A percentile compares a stretch with the other conserved stretches of the same genome.
Conservation (phyloP, 768 basidiomycete genomes). For the Xerocomellus intermedius region DNA sequence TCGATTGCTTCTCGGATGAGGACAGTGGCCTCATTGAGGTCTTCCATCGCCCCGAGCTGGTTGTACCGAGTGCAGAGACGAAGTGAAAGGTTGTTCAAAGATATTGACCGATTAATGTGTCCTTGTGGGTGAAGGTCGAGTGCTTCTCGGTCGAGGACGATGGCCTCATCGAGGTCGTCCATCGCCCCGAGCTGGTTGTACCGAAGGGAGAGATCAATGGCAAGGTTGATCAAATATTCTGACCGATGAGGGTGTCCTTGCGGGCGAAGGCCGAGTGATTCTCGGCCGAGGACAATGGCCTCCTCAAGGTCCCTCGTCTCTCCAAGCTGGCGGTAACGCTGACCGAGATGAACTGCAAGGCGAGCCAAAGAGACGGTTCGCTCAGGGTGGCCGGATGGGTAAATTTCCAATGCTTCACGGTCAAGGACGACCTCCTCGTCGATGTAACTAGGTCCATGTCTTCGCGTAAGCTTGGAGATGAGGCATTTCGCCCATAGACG, state of each 20-base stretch:
- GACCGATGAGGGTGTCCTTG: neutral
- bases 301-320: neutral
- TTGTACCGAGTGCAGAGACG: neutral
- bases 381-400: neutral
- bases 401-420: neutral
- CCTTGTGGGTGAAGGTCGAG: neutral
- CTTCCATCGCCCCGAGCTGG: neutral
- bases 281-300: neutral
- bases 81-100: neutral
- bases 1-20: neutral
- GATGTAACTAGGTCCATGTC: too few relatives aligned
- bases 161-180: neutral
- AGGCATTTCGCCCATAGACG: too few relatives aligned
- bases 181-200: neutral
- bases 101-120: neutral
- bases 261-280: neutral
- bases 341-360: neutral
- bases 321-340: neutral
- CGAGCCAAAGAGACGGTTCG: neutral
- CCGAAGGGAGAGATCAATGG: neutral
- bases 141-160: neutral
- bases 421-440: neutral
- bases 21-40: neutral
- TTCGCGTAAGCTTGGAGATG: too few relatives aligned
- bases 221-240: neutral